These are phyloP conservation scores for Yarrowia sp. DNA, from an alignment of 805 yeast genomes.

Conservation along the genomic window DNA sequence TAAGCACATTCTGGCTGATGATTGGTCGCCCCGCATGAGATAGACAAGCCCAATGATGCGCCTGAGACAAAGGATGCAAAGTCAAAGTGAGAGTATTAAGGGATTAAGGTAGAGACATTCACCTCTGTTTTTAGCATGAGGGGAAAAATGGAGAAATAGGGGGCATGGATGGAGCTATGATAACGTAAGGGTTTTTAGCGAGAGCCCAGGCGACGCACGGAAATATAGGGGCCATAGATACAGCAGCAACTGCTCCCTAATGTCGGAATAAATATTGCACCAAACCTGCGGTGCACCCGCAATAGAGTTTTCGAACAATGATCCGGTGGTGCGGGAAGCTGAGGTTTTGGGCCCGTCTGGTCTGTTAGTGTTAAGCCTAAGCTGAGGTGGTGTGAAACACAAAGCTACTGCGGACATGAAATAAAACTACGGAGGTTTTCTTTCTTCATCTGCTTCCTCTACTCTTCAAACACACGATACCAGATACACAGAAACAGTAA, in stretches of 20 bases:
- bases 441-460: not conserved
- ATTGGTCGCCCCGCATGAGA: slow-evolving; percentile 21
- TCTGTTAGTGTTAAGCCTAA: slow-evolving; percentile 7
- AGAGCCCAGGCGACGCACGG: not conserved
- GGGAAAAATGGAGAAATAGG: not conserved
- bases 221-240: not conserved
- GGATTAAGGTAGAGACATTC: not conserved
- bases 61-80: not conserved
- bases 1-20: not conserved
- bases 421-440: not conserved
- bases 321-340: slow-evolving; percentile 12
- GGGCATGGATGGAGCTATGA: not conserved
- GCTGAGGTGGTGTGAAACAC: slow-evolving; percentile 21
- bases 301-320: slow-evolving; percentile 1
- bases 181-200: slow-evolving; percentile 8
- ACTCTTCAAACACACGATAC: not conserved
- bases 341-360: not conserved
- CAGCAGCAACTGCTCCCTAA: not conserved
- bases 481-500: not conserved
- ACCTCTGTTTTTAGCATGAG: slow-evolving; percentile 2
- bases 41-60: slow-evolving; percentile 3
- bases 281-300: not conserved
- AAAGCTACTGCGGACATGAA: slow-evolving; percentile 11
- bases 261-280: not conserved
- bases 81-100: not conserved